These are phyloP conservation scores for Lipomyces mesembrius DNA, from an alignment of 805 yeast genomes.

Conservation along the genomic window DNA sequence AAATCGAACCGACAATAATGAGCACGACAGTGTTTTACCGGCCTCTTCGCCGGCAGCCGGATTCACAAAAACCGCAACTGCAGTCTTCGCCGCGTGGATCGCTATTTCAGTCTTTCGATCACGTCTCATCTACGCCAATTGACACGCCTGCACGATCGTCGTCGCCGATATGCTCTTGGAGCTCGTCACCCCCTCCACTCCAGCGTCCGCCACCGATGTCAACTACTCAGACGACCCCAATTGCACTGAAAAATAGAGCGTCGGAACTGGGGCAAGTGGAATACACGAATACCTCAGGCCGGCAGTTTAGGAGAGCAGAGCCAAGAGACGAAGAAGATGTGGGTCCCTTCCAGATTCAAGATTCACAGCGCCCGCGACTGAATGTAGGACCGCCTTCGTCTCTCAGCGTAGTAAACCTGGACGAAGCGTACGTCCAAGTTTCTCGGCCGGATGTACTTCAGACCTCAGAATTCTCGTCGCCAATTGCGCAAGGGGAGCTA, in stretches of 20 bases:
- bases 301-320: not conserved
- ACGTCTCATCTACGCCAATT: not conserved
- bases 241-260: not conserved
- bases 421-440: not conserved
- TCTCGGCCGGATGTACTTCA: not conserved
- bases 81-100: not conserved
- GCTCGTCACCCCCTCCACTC: not conserved
- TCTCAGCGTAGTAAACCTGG: not conserved
- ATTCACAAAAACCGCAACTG: not conserved
- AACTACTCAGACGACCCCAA: not conserved
- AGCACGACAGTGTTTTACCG: slow-evolving; percentile 3
- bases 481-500: not conserved
- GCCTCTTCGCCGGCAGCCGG: not conserved
- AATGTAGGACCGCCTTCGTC: not conserved
- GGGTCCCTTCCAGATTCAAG: not conserved
- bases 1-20: not conserved
- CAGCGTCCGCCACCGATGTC: not conserved
- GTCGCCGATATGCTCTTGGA: not conserved
- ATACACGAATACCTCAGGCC: not conserved
- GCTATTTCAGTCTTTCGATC: not conserved
- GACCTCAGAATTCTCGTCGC: not conserved
- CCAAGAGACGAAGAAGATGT: not conserved
- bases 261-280: not conserved
- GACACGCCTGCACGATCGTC: not conserved
- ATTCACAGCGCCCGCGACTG: not conserved